Conservation (phyloP, 164 flowering plant species). For the Liquidambar formosana region DNA sequence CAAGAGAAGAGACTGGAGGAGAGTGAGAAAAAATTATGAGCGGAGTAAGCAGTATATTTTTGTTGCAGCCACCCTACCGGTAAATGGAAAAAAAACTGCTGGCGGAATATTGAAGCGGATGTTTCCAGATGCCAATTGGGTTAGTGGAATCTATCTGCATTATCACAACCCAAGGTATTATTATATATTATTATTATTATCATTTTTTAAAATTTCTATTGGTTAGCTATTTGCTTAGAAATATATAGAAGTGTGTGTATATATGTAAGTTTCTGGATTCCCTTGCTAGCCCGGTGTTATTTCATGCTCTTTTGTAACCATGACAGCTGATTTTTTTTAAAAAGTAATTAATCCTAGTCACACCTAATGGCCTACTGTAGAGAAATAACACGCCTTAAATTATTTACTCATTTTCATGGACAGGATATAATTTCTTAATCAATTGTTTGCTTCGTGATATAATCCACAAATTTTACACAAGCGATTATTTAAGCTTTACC, state of each 20-base stretch:
- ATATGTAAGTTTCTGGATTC: background rate
- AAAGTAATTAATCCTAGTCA: background rate
- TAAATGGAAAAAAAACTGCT: conserved; percentile 89
- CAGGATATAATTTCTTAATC: background rate
- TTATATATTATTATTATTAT: too few species aligned
- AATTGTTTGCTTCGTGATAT: background rate
- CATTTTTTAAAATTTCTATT: background rate
- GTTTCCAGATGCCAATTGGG: conserved; percentile 91
- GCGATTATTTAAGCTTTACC: background rate
- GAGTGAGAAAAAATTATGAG: conserved; percentile 62
- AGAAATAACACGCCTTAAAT: background rate
- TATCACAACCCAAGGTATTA: conserved; percentile 92
- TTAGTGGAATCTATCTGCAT: conserved; percentile 87
- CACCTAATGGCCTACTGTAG: background rate
- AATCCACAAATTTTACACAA: background rate
- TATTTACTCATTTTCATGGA: background rate
- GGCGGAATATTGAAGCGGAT: conserved; percentile 83
- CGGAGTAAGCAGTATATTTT: conserved; percentile 98
- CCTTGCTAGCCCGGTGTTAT: background rate
- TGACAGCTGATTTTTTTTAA: background rate
- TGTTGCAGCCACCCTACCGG: conserved; percentile 98
- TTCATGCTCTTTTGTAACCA: background rate
- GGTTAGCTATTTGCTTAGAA: background rate
- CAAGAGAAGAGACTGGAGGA: conserved; percentile 67
- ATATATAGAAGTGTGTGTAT: background rate